These are phyloP conservation scores for Gyromitra esculenta DNA, from an alignment of 2,329 filamentous ascomycete species.

Conservation along the genomic window DNA sequence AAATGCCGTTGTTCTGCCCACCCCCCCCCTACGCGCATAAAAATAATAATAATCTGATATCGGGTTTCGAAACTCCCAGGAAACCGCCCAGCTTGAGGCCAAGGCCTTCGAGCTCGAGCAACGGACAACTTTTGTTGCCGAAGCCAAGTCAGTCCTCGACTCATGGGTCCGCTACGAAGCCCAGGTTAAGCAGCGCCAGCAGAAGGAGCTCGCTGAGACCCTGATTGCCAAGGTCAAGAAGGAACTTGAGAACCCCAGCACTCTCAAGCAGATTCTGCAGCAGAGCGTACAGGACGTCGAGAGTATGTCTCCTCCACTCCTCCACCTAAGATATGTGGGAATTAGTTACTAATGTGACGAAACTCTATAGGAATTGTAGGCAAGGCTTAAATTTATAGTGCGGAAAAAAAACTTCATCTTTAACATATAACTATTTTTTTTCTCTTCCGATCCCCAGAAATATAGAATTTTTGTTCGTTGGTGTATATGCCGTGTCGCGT, in stretches of 20 bases:
- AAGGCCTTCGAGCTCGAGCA: slow-evolving; percentile 98
- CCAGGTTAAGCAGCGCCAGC: slow-evolving; percentile 98
- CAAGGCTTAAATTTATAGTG: slow-evolving; percentile 19
- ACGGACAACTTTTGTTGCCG: slow-evolving; percentile 86
- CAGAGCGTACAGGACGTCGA: slow-evolving; percentile 96
- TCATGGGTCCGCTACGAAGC: slow-evolving; percentile 99
- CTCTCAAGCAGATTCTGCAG: slow-evolving; percentile 95
- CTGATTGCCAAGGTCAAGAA: slow-evolving; percentile 98
- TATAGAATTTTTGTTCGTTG: slow-evolving; percentile 39
- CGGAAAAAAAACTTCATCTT: slow-evolving; percentile 7
- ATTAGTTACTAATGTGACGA: not conserved
- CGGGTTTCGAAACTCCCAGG: slow-evolving; percentile 66
- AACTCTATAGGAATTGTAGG: slow-evolving; percentile 35
- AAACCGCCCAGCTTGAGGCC: slow-evolving; percentile 95
- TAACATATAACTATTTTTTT: slow-evolving; percentile 12
- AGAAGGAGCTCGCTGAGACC: slow-evolving; percentile 90
- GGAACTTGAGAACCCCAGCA: slow-evolving; percentile 98
- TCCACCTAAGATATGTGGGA: not conserved
- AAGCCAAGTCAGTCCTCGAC: slow-evolving; percentile 95
- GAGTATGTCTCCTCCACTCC: slow-evolving; percentile 70
- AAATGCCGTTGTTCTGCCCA: too few relatives aligned
- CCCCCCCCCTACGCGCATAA: too few relatives aligned
- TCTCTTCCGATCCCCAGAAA: slow-evolving; percentile 11
- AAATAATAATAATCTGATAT: not conserved
- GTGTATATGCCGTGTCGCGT: slow-evolving; percentile 20